Base-by-base conservation (phyloP, 257 asterid species). In the Verbena officinalis region DNA sequence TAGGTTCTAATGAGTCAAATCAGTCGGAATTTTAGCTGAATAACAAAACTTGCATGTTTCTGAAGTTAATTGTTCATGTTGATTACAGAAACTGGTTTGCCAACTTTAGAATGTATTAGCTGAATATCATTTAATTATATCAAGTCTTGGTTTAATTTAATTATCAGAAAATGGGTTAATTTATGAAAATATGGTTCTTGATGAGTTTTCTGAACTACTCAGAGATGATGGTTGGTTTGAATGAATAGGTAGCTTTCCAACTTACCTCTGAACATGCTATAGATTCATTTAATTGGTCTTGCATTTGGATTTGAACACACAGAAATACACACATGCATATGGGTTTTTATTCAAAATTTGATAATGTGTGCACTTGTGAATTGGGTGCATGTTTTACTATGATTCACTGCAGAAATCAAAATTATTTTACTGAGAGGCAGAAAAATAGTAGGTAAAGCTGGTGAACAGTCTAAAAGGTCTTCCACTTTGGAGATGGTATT, bases 401-500 rank as follows among this genome's bases (percentile, higher is more conserved):
- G 9, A 59, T 36, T 66, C 57, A 68, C 62, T 65, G 67, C 53
- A 53, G 12, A 45, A 48, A 59, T 61, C 44, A 38, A 43, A 53
- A 73, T 53, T 22, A 42, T 44, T 75, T 27, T 64, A 63, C 62
- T 52, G 56, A 73, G 44, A 33, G 46, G 70, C 62, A 44, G 74
- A 73, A 69, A 50, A 58, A 42, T 73, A 75, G 84, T 81, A 77
- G 94, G 94, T 86, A 69, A 80, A 68, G 82, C 86, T 75, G 90
- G 83, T 85, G 71, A 83, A 77, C 87, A 72, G 77, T 76, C 75
- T 40, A 39, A 67, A 38, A 69, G 53, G 55, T 69, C 60, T 60
- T 64, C 68, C 71, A 72, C 64, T 62, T 34, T 12, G 21, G 55
- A 43, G 36, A 42, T 55, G 55, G 55, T 27, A 27, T 27, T 62